Conservation (phyloP, 768 basidiomycete genomes). For the Suillus subluteus region DNA sequence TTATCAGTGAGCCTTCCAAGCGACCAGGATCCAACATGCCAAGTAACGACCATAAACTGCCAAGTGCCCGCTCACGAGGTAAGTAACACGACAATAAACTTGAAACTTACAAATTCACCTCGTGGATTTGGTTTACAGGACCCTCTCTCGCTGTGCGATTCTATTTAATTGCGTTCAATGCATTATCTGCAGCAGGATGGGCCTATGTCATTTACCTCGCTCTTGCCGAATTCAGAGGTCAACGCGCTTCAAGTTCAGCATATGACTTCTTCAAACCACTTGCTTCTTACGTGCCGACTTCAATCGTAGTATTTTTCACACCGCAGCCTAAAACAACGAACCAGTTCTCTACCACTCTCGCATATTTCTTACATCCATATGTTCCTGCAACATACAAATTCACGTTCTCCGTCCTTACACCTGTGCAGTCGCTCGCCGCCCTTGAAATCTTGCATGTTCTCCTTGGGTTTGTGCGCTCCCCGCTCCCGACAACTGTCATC, state of each 20-base stretch:
- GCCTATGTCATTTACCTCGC: constrained; percentile 63
- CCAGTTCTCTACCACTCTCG: constrained; percentile 40
- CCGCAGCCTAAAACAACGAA: constrained; percentile 29
- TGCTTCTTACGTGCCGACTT: constrained; percentile 24
- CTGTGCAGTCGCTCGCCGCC: constrained; percentile 82
- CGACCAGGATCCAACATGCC: neutral
- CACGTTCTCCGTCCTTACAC: constrained; percentile 62
- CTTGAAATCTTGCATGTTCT: constrained; percentile 85
- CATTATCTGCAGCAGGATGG: constrained; percentile 78
- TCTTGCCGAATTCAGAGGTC: constrained; percentile 44
- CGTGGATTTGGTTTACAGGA: neutral
- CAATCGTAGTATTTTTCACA: constrained; percentile 13
- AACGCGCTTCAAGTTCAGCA: neutral
- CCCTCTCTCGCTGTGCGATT: constrained; percentile 14
- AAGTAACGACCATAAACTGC: neutral
- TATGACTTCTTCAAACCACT: constrained; percentile 46
- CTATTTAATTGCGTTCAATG: constrained; percentile 84
- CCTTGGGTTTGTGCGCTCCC: constrained; percentile 79
- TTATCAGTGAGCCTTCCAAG: neutral
- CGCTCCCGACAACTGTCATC: constrained; percentile 70
- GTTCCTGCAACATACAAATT: constrained; percentile 50
- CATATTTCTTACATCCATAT: constrained; percentile 38
- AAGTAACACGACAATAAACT: neutral
- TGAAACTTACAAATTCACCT: neutral
- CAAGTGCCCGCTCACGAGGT: constrained; percentile 13